Percentiles rank a stretch among this genome's conserved stretches.
These are phyloP conservation scores for Haplosporangium gracile DNA, from an alignment of 192 early-diverging fungal species.

Conservation along the genomic window DNA sequence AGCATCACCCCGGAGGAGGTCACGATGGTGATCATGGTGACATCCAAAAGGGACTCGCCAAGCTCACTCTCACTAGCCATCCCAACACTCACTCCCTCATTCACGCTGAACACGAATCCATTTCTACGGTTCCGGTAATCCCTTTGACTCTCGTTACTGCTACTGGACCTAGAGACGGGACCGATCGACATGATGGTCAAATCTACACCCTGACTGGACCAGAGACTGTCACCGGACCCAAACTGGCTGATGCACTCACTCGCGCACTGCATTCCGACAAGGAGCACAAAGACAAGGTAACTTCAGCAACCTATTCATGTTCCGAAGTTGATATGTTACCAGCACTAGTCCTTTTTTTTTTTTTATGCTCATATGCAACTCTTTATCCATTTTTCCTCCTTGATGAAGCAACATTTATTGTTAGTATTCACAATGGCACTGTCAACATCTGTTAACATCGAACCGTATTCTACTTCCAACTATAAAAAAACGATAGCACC, in stretches of 20 bases:
- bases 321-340: background rate
- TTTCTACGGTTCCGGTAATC: no score
- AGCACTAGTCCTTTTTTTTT: background rate
- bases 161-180: background rate
- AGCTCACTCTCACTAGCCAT: background rate
- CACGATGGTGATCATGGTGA: background rate
- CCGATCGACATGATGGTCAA: constrained; percentile 10
- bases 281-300: background rate
- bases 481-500: background rate
- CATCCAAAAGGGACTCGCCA: background rate
- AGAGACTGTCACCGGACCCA: constrained; percentile 29
- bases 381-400: no score
- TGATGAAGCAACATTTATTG: no score
- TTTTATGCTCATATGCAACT: no score
- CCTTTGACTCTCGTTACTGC: background rate
- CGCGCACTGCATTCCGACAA: background rate
- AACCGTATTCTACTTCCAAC: no score
- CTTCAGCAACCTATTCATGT: background rate
- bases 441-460: no score
- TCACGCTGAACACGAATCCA: background rate
- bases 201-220: constrained; percentile 42
- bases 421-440: no score
- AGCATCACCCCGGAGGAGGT: background rate
- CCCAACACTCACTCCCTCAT: no score
- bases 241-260: constrained; percentile 27